phyloP scores from a whole-genome alignment of 2,329 filamentous ascomycete species.

The Xylaria sp. region DNA sequence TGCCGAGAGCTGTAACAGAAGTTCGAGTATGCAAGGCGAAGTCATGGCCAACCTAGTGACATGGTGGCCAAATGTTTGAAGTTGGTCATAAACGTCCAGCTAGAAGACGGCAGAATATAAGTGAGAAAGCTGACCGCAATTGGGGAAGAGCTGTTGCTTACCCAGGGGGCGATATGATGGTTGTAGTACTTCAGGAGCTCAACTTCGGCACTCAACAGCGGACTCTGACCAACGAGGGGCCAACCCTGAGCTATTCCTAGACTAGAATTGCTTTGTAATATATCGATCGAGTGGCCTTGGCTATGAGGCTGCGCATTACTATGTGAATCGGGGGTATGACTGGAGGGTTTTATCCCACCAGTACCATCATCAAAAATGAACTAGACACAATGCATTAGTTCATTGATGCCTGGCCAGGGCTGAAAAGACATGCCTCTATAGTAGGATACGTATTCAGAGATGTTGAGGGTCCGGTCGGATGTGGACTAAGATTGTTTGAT shows the following conservation, averaged over 20 bases:
- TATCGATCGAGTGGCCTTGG: neutral
- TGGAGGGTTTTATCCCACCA: neutral
- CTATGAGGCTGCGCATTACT: neutral
- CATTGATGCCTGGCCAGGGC: neutral
- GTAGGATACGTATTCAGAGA: constrained; percentile 9
- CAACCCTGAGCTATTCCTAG: neutral
- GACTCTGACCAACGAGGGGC: constrained; percentile 22
- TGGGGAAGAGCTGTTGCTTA: constrained; percentile 10
- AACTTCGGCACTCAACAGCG: constrained; percentile 31
- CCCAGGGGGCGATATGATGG: constrained; percentile 35
- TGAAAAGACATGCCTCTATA: constrained; percentile 18
- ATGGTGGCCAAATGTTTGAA: constrained; percentile 19
- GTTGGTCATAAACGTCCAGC: constrained; percentile 33
- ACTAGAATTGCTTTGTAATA: neutral
- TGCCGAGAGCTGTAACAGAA: constrained; percentile 32
- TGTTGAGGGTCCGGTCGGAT: neutral
- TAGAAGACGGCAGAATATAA: neutral
- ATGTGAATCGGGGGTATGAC: neutral
- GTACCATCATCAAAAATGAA: constrained; percentile 11
- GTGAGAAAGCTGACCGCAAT: neutral
- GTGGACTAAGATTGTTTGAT: constrained; percentile 1
- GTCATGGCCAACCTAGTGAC: constrained; percentile 27
- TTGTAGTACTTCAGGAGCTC: constrained; percentile 36
- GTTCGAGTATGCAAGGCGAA: constrained; percentile 34
- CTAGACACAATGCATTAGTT: constrained; percentile 9